phyloP scores from a whole-genome alignment of 106 monocot species.

The Cymbidium sinense region DNA sequence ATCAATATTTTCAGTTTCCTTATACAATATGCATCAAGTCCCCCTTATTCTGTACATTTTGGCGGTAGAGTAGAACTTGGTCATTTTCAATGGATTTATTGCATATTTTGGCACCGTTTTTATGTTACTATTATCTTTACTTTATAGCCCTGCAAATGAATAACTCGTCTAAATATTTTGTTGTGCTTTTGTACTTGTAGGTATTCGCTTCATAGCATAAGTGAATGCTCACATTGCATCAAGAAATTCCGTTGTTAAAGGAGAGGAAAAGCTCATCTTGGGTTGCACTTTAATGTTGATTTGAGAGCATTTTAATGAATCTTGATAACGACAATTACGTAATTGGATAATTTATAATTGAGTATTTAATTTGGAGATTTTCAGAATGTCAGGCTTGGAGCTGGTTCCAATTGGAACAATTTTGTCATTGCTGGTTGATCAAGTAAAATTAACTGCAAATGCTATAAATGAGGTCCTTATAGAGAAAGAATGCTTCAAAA shows the following conservation, averaged over 20 bases:
- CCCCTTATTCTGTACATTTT: too few relatives aligned
- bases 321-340: background rate
- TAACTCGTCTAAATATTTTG: background rate
- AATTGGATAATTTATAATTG: background rate
- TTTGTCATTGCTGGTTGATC: conserved; percentile 12
- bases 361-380: background rate
- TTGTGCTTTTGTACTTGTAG: background rate
- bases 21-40: too few relatives aligned
- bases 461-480: conserved; percentile 19
- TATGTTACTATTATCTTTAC: too few relatives aligned
- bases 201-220: background rate
- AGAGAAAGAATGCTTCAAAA: conserved; percentile 18
- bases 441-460: conserved; percentile 11
- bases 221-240: background rate
- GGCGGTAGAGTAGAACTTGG: too few relatives aligned
- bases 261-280: background rate
- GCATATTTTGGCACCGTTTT: too few relatives aligned
- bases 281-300: background rate
- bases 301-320: background rate
- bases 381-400: conserved; percentile 16
- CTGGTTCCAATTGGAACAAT: conserved; percentile 19
- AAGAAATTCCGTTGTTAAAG: background rate
- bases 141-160: background rate
- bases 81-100: too few relatives aligned
- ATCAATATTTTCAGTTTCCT: too few relatives aligned